phyloP scores from a whole-genome alignment of 2,329 filamentous ascomycete species.

The Didymella pinodella region DNA sequence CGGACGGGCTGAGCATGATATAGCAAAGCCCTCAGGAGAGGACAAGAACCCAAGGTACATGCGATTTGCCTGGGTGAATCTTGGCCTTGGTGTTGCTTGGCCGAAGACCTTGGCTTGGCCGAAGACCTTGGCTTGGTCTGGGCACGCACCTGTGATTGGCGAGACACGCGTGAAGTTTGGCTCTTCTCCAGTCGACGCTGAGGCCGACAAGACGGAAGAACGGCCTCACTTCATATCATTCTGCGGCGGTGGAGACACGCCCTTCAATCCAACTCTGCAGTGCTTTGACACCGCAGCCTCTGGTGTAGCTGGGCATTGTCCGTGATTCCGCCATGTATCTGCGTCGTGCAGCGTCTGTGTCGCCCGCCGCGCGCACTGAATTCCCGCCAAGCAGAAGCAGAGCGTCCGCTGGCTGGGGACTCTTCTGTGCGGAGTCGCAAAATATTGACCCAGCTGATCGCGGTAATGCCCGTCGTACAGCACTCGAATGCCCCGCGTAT shows the following conservation, averaged over 20 bases:
- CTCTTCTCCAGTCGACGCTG: slow-evolving; percentile 17
- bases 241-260: slow-evolving; percentile 10
- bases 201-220: slow-evolving; percentile 24
- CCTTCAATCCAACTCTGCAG: neutral
- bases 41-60: slow-evolving; percentile 24
- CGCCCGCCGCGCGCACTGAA: slow-evolving; percentile 16
- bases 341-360: slow-evolving; percentile 3
- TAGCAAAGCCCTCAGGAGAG: slow-evolving; percentile 34
- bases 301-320: slow-evolving; percentile 5
- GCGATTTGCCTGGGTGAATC: slow-evolving; percentile 21
- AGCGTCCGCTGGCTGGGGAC: slow-evolving; percentile 34
- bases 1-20: slow-evolving; percentile 47
- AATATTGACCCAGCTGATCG: slow-evolving; percentile 18
- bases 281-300: neutral
- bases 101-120: slow-evolving; percentile 17
- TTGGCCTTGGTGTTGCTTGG: slow-evolving; percentile 24
- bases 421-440: slow-evolving; percentile 11
- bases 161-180: slow-evolving; percentile 1
- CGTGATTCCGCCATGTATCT: neutral
- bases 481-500: slow-evolving; percentile 5
- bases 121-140: slow-evolving; percentile 18
- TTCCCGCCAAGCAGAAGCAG: slow-evolving; percentile 25
- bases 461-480: slow-evolving; percentile 17
- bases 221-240: slow-evolving; percentile 13
- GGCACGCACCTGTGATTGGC: slow-evolving; percentile 17